phyloP scores from a whole-genome alignment of 2,329 filamentous ascomycete genomes.

The Sporothrix luriei region DNA sequence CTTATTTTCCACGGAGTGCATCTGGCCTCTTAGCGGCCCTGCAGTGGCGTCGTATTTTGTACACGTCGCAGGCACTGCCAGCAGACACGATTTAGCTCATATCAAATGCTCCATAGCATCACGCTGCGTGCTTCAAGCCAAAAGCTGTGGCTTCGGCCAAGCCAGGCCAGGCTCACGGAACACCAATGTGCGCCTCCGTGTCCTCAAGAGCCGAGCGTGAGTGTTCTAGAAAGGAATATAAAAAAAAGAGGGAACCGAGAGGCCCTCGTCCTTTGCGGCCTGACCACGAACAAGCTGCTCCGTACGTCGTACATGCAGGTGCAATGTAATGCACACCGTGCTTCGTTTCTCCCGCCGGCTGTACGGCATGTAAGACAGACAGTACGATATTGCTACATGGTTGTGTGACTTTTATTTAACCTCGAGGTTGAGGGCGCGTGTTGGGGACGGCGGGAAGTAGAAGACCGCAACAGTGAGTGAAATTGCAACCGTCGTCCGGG shows the following conservation, averaged over 20 bases:
- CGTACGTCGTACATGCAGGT: neutral
- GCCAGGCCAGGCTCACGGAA: neutral
- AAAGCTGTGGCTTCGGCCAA: slow-evolving; percentile 4
- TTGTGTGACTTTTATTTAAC: slow-evolving; percentile 9
- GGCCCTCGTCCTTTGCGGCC: slow-evolving; percentile 6
- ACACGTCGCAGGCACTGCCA: slow-evolving; percentile 23
- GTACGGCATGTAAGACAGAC: neutral
- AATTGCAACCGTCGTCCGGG: neutral
- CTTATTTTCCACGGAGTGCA: neutral
- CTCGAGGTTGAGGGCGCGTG: slow-evolving; percentile 9
- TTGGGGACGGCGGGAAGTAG: neutral
- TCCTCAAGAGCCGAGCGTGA: neutral
- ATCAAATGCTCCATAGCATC: slow-evolving; percentile 6
- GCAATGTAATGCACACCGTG: neutral
- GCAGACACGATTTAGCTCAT: neutral
- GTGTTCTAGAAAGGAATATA: slow-evolving; percentile 5
- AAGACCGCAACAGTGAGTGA: neutral
- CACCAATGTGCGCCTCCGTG: neutral
- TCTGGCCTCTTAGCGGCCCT: slow-evolving; percentile 20
- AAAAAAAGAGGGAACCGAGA: slow-evolving; percentile 10
- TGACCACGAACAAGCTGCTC: neutral
- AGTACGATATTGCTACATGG: neutral
- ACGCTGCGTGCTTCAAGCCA: neutral
- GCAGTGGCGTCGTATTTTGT: slow-evolving; percentile 28
- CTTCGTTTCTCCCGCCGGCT: slow-evolving; percentile 15